Conservation (phyloP, 139 green algal species). For the Chara braunii region DNA sequence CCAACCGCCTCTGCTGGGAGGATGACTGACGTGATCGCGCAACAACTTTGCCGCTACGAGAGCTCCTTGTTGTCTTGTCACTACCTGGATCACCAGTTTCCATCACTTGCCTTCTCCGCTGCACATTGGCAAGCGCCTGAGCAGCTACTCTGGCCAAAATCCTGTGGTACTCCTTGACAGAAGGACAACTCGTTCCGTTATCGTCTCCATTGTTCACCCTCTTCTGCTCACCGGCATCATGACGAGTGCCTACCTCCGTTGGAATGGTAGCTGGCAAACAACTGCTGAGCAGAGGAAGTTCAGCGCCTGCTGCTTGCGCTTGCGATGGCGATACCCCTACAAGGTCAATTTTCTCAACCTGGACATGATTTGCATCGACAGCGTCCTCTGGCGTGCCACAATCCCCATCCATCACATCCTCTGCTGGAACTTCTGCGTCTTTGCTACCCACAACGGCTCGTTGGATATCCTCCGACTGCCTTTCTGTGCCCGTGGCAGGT, state of each 20-base stretch:
- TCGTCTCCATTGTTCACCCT: background rate
- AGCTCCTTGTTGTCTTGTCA: background rate
- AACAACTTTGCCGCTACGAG: background rate
- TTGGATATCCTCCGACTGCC: background rate
- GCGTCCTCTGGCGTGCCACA: background rate
- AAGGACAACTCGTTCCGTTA: no score
- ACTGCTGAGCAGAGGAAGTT: background rate
- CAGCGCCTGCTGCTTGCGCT: background rate
- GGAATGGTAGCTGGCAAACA: no score
- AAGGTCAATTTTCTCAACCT: background rate
- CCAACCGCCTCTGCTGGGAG: no score
- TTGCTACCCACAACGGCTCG: background rate
- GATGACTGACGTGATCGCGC: no score
- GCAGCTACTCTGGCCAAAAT: background rate
- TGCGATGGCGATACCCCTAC: background rate
- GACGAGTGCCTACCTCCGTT: background rate
- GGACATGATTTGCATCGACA: background rate
- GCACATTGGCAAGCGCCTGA: constrained; percentile 20
- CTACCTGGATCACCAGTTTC: background rate
- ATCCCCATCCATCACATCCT: background rate
- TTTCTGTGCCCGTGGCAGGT: background rate
- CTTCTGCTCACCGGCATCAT: background rate
- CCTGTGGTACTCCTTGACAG: background rate
- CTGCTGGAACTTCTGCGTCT: background rate
- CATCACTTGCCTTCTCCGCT: constrained; percentile 2